phyloP scores from a whole-genome alignment of 148 eudicot species.

The Arctostaphylos glauca region DNA sequence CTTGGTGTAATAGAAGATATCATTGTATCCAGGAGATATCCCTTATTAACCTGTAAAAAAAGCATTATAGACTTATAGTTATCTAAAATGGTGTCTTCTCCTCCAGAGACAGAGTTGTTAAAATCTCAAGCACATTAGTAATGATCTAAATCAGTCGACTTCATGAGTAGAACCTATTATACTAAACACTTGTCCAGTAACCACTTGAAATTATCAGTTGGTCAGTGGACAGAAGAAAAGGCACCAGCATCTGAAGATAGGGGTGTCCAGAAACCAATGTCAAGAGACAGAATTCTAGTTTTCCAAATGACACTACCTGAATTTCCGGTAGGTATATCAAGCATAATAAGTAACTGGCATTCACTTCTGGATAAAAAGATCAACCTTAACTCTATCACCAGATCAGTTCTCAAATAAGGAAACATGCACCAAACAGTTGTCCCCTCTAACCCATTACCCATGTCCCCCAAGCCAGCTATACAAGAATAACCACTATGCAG shows the following conservation, averaged over 20 bases:
- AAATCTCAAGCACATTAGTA: background rate
- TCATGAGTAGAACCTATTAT: background rate
- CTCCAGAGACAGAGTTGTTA: background rate
- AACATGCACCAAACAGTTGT: background rate
- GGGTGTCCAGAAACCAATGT: background rate
- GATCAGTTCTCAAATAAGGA: background rate
- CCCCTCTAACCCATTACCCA: background rate
- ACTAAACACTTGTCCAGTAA: background rate
- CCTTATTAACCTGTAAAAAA: background rate
- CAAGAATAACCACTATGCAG: background rate
- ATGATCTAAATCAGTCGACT: background rate
- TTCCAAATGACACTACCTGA: background rate
- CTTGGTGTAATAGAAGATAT: background rate
- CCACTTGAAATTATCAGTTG: background rate
- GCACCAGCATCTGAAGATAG: background rate
- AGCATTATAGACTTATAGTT: background rate
- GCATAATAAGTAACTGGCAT: background rate
- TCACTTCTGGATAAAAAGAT: background rate
- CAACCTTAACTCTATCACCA: background rate
- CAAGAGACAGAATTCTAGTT: background rate
- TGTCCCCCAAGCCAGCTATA: background rate
- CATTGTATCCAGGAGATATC: background rate
- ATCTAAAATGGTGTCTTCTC: conserved; percentile 9
- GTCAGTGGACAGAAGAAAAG: background rate
- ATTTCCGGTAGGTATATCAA: background rate